Evolutionary conservation across 192 early-diverging fungal species (phyloP).

Genomic region (Lunasporangiospora selenospora): DNA sequence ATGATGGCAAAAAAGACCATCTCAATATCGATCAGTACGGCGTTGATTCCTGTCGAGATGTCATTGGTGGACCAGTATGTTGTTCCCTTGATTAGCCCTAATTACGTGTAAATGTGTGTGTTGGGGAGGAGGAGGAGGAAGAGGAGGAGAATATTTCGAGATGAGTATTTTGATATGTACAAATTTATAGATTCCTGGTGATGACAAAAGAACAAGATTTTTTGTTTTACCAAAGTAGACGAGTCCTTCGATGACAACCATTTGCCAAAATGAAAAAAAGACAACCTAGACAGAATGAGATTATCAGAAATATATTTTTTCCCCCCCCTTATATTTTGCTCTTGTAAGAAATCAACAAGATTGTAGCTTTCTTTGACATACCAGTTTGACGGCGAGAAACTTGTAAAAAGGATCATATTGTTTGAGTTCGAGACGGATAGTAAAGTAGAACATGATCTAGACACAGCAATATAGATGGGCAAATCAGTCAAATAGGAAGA

Average conservation of each 20-base stretch:
- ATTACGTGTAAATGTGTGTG: neutral
- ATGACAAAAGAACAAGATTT: too few species aligned
- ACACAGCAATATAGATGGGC: neutral
- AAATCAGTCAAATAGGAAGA: neutral
- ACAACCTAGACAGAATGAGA: conserved; percentile 15
- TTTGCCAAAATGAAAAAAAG: conserved; percentile 52
- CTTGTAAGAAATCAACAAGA: neutral
- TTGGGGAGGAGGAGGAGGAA: too few species aligned
- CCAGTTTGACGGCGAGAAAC: conserved; percentile 48
- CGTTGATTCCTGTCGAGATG: conserved; percentile 37
- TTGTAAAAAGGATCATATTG: conserved; percentile 44
- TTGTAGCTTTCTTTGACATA: conserved; percentile 1
- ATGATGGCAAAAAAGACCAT: conserved; percentile 48
- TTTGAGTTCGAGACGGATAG: conserved; percentile 34
- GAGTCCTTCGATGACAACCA: conserved; percentile 28
- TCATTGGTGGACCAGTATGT: conserved; percentile 40
- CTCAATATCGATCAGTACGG: conserved; percentile 45
- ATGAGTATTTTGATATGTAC: neutral
- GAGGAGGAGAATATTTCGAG: neutral
- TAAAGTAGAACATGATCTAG: conserved; percentile 51
- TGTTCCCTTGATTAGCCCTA: conserved; percentile 34
- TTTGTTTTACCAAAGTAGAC: conserved; percentile 44
- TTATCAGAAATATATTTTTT: neutral
- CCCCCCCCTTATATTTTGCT: neutral
- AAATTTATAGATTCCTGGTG: neutral